A percentile compares a stretch with the other conserved stretches of the same genome.
Evolutionary conservation across 768 basidiomycete species (phyloP).

Genomic region (Boletus edulis): DNA sequence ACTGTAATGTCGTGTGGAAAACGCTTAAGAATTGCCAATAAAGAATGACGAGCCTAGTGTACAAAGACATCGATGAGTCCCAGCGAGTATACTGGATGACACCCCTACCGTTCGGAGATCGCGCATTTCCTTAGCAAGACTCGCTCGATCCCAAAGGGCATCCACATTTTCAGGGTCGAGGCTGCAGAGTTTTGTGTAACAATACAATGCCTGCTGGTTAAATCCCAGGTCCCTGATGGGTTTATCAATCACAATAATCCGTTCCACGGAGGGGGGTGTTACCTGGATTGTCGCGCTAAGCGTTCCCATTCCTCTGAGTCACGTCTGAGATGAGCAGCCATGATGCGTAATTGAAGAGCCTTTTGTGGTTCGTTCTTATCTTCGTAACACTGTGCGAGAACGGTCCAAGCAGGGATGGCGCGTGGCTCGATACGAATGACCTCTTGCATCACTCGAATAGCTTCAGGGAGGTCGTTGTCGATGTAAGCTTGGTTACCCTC

Average conservation of each 20-base stretch:
- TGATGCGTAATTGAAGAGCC: conserved; percentile 14
- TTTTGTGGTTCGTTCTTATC: conserved; percentile 15
- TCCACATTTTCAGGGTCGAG: conserved; percentile 80
- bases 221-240: conserved; percentile 57
- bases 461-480: conserved; percentile 59
- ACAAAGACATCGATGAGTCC: not conserved
- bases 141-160: conserved; percentile 87
- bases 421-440: conserved; percentile 93
- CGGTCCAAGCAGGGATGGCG: conserved; percentile 80
- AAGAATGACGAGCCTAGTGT: conserved; percentile 26
- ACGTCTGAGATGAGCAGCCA: conserved; percentile 70
- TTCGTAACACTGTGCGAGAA: conserved; percentile 31
- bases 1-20: conserved; percentile 72
- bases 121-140: conserved; percentile 72
- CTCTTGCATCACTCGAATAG: conserved; percentile 82
- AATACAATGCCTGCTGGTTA: conserved; percentile 87
- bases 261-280: conserved; percentile 30
- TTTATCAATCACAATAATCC: conserved; percentile 56
- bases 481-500: conserved; percentile 88
- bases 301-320: conserved; percentile 88
- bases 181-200: conserved; percentile 78
- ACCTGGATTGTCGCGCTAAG: conserved; percentile 76
- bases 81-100: not conserved
- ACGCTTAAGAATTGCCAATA: conserved; percentile 26
- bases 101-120: conserved; percentile 61